Conservation (phyloP, 1,284 basidiomycete genomes). For the Cystobasidiaceae sp. region DNA sequence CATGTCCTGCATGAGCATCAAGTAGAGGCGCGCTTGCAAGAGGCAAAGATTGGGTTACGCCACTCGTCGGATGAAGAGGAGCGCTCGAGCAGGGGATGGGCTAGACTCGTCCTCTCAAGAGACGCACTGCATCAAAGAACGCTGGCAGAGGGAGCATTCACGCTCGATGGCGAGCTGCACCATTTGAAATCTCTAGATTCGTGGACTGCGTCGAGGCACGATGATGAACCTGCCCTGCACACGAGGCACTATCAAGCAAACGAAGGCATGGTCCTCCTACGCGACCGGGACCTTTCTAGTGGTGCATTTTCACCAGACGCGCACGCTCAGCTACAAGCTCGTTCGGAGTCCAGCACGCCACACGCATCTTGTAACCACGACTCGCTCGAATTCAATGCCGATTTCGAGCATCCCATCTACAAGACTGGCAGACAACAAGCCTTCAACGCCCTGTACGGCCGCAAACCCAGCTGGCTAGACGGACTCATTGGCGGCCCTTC, state of each 20-base stretch:
- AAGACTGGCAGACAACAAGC: conserved; percentile 21
- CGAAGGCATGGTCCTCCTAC: conserved; percentile 52
- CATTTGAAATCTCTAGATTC: conserved; percentile 68
- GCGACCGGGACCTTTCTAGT: conserved; percentile 36
- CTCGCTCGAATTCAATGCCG: conserved; percentile 59
- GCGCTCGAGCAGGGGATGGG: conserved; percentile 35
- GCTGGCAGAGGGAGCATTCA: conserved; percentile 69
- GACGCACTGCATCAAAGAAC: conserved; percentile 28
- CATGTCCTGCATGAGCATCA: conserved; percentile 36
- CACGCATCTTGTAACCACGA: conserved; percentile 18
- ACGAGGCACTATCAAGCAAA: conserved; percentile 57
- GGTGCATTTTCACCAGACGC: conserved; percentile 15
- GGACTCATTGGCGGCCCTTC: conserved; percentile 22
- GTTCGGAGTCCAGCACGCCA: too few species aligned
- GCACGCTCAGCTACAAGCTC: background rate
- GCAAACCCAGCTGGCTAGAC: conserved; percentile 19
- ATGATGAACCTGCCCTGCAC: conserved; percentile 67
- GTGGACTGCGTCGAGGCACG: conserved; percentile 49
- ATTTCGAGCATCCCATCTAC: conserved; percentile 56
- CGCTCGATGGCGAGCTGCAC: conserved; percentile 61
- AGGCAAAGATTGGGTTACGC: conserved; percentile 35
- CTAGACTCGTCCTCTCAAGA: conserved; percentile 36
- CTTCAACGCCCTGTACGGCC: conserved; percentile 19
- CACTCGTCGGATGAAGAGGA: conserved; percentile 22
- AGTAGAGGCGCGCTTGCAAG: conserved; percentile 33